Evolutionary conservation across 768 basidiomycete species (phyloP), one percentile per base, ranked within the genome.

Genomic region (Calocera viscosa): DNA sequence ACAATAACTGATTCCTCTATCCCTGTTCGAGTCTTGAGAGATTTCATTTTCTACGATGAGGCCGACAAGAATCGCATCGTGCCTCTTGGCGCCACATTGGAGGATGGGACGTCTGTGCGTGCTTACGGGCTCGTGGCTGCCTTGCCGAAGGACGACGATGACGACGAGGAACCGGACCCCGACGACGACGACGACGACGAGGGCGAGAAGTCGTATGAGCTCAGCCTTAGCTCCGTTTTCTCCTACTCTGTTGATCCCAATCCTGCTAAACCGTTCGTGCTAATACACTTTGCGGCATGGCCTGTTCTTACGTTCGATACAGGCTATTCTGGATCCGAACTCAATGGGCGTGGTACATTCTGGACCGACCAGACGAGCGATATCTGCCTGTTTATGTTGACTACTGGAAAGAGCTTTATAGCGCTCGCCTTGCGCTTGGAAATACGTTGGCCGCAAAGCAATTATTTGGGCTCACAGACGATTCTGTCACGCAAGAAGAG

Each of bases 1-100:
- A 11, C 26, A 16, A 19, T 8, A 11, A 2, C 24, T 26, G 53
- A 60, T 11, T 28, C 53, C 53, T n/a, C n/a, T n/a, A 16, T 60
- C 19, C 53, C 53, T 32, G 22, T 60, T 32, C 53, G 53, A 26
- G 19, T 60, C 19, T 22, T 60, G 26, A 14, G 16, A 7, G 53
- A 60, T 26, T 60, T 60, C 53, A 60, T 60, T 26, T 2, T 60
- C 22, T 60, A 60, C 53, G 53, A 60, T 26, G 53, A 60, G 30
- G 7, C 5, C 53, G 7, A 60, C 11, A 14, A 32, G 14, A 60
- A 60, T 22, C 53, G 53, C 11, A 14, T 60, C 8, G 53, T 60
- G 2, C 7, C 53, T 26, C 24, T 60, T 22, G 53, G 30, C 3
- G 53, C 11, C 14, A 26, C 30, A 5, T 60, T 28, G 14, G 53